Percentiles rank a stretch among this genome's conserved stretches.
These are phyloP conservation scores for Aspergillus puulaauensis DNA, from an alignment of 2,329 filamentous ascomycete species.

Conservation along the genomic window DNA sequence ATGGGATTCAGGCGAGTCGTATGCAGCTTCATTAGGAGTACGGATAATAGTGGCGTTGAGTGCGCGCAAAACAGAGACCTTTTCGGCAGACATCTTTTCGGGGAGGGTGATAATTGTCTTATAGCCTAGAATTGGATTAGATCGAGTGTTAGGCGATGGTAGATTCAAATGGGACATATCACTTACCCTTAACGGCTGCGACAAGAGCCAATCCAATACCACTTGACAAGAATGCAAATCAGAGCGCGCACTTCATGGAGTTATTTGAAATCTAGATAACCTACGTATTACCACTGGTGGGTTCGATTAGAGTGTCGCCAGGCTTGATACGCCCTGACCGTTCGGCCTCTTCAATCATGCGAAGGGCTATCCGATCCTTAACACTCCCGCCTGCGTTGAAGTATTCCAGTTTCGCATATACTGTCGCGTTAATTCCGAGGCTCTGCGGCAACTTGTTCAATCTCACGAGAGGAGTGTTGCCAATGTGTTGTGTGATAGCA, in stretches of 20 bases:
- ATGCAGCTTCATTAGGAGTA: slow-evolving; percentile 93
- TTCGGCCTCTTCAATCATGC: slow-evolving; percentile 97
- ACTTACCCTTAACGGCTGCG: slow-evolving; percentile 75
- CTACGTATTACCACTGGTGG: slow-evolving; percentile 90
- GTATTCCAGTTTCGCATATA: slow-evolving; percentile 88
- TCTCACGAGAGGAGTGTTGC: slow-evolving; percentile 91
- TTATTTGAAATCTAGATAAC: slow-evolving; percentile 16
- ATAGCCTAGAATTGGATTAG: slow-evolving; percentile 58
- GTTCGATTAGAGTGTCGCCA: slow-evolving; percentile 95
- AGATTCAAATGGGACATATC: not conserved
- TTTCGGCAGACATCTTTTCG: slow-evolving; percentile 99
- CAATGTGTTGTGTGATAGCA: slow-evolving; percentile 82
- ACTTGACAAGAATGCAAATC: slow-evolving; percentile 27
- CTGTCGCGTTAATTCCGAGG: slow-evolving; percentile 81
- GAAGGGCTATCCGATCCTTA: slow-evolving; percentile 91
- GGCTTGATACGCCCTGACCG: slow-evolving; percentile 90
- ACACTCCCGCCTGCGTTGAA: slow-evolving; percentile 94
- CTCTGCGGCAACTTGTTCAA: slow-evolving; percentile 92
- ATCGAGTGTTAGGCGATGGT: not conserved
- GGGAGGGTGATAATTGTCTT: slow-evolving; percentile 98
- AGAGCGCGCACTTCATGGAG: not conserved
- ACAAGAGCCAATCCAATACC: slow-evolving; percentile 95
- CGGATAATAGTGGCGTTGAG: slow-evolving; percentile 96
- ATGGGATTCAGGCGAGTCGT: slow-evolving; percentile 91
- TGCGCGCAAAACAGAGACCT: slow-evolving; percentile 90